A percentile compares a stretch with the other conserved stretches of the same genome.
These are phyloP conservation scores for Pelargonium cotyledonis DNA, from an alignment of 441 rosid genomes.

Conservation along the genomic window DNA sequence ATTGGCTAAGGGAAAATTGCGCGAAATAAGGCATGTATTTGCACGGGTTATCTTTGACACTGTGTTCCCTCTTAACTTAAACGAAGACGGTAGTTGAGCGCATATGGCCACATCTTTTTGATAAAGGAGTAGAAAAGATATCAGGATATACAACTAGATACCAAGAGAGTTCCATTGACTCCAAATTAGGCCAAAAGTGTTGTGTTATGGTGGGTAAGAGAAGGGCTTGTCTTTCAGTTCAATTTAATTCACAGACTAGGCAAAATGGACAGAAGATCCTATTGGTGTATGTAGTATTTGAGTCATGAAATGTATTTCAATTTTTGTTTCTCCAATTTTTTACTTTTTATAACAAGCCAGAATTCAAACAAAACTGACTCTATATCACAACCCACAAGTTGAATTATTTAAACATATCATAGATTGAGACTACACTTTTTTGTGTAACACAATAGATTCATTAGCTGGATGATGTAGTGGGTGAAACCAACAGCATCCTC, in stretches of 20 bases:
- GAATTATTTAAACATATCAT: no score
- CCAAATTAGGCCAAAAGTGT: background rate
- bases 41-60: conserved; percentile 82
- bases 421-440: no score
- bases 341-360: no score
- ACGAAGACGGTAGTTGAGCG: background rate
- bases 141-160: background rate
- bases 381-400: no score
- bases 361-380: no score
- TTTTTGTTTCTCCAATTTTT: background rate
- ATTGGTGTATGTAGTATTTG: background rate
- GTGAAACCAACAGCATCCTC: background rate
- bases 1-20: conserved; percentile 46
- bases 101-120: background rate
- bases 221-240: no score
- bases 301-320: background rate
- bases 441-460: no score
- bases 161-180: background rate
- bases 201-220: no score
- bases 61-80: conserved; percentile 44
- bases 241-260: background rate
- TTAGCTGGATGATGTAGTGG: background rate
- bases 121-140: background rate
- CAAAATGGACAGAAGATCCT: conserved; percentile 1
- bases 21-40: conserved; percentile 57